These are phyloP conservation scores for Scleroderma citrinum DNA, from an alignment of 768 basidiomycete genomes.

Conservation along the genomic window DNA sequence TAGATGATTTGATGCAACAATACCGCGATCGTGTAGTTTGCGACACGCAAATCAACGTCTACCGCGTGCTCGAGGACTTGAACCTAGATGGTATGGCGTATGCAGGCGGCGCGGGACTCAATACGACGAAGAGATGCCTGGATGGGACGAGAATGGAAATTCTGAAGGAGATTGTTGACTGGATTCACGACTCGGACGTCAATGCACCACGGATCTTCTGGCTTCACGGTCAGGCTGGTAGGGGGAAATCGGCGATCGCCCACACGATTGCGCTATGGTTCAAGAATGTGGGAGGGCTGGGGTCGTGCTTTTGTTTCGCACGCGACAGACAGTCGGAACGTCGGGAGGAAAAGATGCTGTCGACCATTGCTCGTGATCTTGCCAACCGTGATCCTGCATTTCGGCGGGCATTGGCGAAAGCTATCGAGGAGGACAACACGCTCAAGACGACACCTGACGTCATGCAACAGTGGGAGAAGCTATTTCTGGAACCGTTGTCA, in stretches of 20 bases:
- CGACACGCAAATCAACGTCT: background rate
- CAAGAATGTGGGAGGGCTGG: background rate
- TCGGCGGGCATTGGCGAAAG: background rate
- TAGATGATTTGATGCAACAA: background rate
- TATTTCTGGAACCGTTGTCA: background rate
- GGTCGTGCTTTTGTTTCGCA: background rate
- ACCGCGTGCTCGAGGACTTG: background rate
- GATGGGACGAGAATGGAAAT: background rate
- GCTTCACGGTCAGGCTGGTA: background rate
- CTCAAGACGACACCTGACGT: background rate
- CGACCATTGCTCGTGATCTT: background rate
- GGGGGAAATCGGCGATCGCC: slow-evolving; percentile 1
- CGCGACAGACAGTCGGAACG: background rate
- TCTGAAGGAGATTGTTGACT: background rate
- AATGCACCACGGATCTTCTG: background rate
- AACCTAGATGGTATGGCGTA: background rate
- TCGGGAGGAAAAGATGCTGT: background rate
- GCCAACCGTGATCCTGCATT: background rate
- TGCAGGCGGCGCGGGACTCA: background rate
- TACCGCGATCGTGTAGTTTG: background rate
- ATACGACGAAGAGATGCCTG: background rate
- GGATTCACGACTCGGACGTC: background rate
- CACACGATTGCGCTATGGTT: background rate
- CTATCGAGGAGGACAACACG: background rate
- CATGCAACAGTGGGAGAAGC: background rate